Evolutionary conservation across 2,329 filamentous ascomycete species (phyloP), one percentile per base, ranked within the genome.

Genomic region (Paracoccidioides brasiliensis): DNA sequence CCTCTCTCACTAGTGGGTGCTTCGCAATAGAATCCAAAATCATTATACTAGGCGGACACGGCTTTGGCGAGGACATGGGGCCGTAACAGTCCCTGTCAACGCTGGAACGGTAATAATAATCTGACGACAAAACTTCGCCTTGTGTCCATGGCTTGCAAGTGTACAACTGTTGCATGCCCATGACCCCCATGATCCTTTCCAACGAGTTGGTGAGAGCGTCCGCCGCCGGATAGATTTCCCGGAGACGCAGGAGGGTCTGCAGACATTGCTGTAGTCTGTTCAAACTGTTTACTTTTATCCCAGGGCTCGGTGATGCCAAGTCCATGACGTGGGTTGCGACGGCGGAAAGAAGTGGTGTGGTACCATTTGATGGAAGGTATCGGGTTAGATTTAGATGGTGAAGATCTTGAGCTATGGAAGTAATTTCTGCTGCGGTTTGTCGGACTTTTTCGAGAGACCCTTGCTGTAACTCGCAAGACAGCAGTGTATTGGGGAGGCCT

Each of bases 291-390:
- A 86, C 80, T 15, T 88, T 82, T 3, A 85, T 84, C 54, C 83
- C 80, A 14, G 82, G 80, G 54, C 87, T 82, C 4, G 83, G 84
- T 37, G 88, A 88, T 69, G 94, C 95, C 78, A 95, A 90, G 68
- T 95, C 89, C 5, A 95, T 80, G 22, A 95, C 79, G 66, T 95
- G 90, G 55, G 95, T 94, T 62, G 95, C 95, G 74, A 95, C 90
- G 32, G 90, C 90, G 0, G 90, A 90, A 1, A 95, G 80, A 4
- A 96, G 83, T 42, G 94, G 89, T 0, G 90, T 95, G 9, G 95
- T 89, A 40, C 90, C 90, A 0, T 89, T 91, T 0, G 90, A 95
- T 1, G 90, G 90, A 5, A 95, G 79, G 64, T 83, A 95, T 56
- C 80, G 81, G 60, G 91, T 89, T 10, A 95, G 77, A 49, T 84